Base-by-base conservation (phyloP, 768 basidiomycete genomes). In the Leccinum uliginosum region DNA sequence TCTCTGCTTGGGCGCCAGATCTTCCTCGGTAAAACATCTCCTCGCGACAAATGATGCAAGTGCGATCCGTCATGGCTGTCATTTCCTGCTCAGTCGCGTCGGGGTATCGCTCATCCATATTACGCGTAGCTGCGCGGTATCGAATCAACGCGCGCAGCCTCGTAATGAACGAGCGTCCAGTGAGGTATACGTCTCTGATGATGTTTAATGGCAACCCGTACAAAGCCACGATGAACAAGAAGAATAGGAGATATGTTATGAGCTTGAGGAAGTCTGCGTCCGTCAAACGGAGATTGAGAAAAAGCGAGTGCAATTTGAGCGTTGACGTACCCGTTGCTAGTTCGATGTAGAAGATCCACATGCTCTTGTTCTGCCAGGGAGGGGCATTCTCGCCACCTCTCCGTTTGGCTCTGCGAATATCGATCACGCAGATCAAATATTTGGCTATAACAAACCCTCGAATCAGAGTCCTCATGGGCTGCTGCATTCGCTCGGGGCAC, bases 11-110 rank as follows among this genome's bases (percentile, higher is more conserved):
- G 24, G 52, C 23, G 57, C 66, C 61, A 21, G 62, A 66, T 47
- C 63, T 59, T 62, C 63, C 61, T 56, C 73, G 76, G 38, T 79
- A 71, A 53, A 77, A 67, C 94, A 99, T 93, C 68, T 98, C 97
- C 72, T 99, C 97, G 12, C 97, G 83, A 67, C 97, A 99, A 60
- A 99, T 98, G 64, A 99, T 98, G 68, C 97, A 99, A 3, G 93
- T 98, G 56, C 83, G 83, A 72, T 98, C 97, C 51, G 83, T 86
- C 83, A 88, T 88, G 2, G 80, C 77, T 10, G 78, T 72, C 72
- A 98, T 76, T 71, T 98, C 96, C 61, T 86, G 90, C 63, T 83
- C 81, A 4, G 92, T 91, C 43, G 93, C 95, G 65, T 96, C 87
- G 5, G 97, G 94, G 71, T 98, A 98, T 38, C 92, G 79, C 63